Evolutionary conservation across 169 alveolate genomes (phyloP).

Genomic region (Besnoitia besnoiti): DNA sequence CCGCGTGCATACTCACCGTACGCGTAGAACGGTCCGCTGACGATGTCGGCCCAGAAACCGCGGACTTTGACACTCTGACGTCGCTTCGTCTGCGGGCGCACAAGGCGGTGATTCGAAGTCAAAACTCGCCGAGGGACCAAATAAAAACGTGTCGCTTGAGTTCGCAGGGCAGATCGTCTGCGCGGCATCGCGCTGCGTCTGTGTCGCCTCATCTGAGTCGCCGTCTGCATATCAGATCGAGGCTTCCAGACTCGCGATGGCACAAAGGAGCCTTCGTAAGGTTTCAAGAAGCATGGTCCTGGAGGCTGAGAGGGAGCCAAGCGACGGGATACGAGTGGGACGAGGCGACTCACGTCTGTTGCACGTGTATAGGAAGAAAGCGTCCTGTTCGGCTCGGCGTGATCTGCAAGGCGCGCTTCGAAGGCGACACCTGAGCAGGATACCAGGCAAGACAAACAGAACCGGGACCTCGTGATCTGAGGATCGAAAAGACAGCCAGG

Average conservation of each 20-base stretch:
- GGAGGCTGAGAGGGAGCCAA: too few relatives aligned
- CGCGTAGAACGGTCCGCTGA: slow-evolving; percentile 80
- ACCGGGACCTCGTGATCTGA: too few relatives aligned
- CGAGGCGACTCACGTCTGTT: slow-evolving; percentile 78
- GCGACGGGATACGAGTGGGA: too few relatives aligned
- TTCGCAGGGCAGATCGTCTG: not conserved
- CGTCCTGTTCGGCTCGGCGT: slow-evolving; percentile 84
- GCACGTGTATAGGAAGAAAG: slow-evolving; percentile 78
- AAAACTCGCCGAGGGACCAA: too few relatives aligned
- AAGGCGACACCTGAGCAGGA: slow-evolving; percentile 75
- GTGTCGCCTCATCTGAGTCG: not conserved
- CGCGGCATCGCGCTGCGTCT: not conserved
- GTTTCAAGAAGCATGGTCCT: too few relatives aligned
- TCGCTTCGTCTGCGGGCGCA: slow-evolving; percentile 32
- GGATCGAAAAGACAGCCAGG: too few relatives aligned
- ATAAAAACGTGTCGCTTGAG: not conserved
- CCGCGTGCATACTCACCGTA: slow-evolving; percentile 47
- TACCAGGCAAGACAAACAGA: too few relatives aligned
- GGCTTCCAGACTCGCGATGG: too few relatives aligned
- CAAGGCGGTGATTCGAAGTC: not conserved
- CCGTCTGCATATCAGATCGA: too few relatives aligned
- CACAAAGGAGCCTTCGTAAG: too few relatives aligned
- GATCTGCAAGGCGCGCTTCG: slow-evolving; percentile 80
- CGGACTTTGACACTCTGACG: slow-evolving; percentile 81
- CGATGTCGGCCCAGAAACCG: slow-evolving; percentile 90